A percentile compares a stretch with the other conserved stretches of the same genome.
Evolutionary conservation across 78 protist species (phyloP).

Genomic region (Dictyostelium discoideum): DNA sequence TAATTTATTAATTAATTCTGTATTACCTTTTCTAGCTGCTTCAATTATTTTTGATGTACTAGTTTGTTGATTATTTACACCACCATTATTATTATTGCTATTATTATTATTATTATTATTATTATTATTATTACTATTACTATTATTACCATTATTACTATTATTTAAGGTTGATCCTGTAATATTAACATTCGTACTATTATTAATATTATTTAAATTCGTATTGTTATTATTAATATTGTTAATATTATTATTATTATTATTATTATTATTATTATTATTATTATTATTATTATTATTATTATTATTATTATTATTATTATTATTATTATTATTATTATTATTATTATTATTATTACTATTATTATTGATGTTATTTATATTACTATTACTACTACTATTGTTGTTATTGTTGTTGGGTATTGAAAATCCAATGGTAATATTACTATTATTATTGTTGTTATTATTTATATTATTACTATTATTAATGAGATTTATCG

Average conservation of each 20-base stretch:
- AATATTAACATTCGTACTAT: not conserved
- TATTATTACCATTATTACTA: no score
- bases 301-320: not conserved
- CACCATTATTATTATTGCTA: no score
- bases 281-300: not conserved
- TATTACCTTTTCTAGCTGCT: conserved; percentile 69
- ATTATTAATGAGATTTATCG: no score
- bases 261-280: not conserved
- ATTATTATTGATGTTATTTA: not conserved
- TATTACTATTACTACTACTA: not conserved
- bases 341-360: not conserved
- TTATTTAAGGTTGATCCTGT: not conserved
- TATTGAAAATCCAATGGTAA: not conserved
- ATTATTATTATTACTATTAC: no score
- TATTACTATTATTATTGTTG: not conserved
- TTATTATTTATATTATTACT: not conserved
- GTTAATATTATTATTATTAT: not conserved
- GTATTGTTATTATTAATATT: not conserved
- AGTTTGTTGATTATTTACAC: not conserved
- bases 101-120: no score
- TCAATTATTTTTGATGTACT: conserved; percentile 46
- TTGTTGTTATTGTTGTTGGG: not conserved
- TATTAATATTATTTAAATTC: not conserved
- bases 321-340: not conserved
- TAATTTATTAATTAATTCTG: conserved; percentile 24